These are phyloP conservation scores for Cyberlindnera amylophila DNA, from an alignment of 805 yeast genomes.

Conservation along the genomic window DNA sequence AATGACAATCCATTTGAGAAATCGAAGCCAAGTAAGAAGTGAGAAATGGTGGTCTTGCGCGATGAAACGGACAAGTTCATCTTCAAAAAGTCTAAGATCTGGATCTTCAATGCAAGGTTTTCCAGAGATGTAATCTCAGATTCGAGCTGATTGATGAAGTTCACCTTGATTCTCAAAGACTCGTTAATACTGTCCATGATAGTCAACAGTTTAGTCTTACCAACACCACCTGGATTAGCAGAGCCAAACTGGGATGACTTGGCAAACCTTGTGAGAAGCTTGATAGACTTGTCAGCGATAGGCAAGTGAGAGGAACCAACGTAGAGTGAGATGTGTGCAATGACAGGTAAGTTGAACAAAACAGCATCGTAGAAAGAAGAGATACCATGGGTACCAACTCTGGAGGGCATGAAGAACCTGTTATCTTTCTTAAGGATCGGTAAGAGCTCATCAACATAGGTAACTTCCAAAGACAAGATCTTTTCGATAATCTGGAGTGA, in stretches of 20 bases:
- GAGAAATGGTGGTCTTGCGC: constrained; percentile 54
- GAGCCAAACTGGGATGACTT: constrained; percentile 43
- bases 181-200: constrained; percentile 76
- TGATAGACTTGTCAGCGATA: constrained; percentile 52
- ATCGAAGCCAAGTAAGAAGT: constrained; percentile 75
- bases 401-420: constrained; percentile 29
- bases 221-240: constrained; percentile 27
- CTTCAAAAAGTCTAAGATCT: constrained; percentile 55
- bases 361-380: constrained; percentile 69
- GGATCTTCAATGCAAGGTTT: constrained; percentile 47
- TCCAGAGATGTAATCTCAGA: constrained; percentile 37
- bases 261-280: constrained; percentile 49
- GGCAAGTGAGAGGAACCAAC: constrained; percentile 52
- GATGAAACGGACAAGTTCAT: constrained; percentile 42
- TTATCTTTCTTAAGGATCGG: constrained; percentile 43
- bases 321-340: constrained; percentile 73
- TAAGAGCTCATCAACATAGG: constrained; percentile 52
- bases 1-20: constrained; percentile 45
- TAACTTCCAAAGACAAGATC: constrained; percentile 51
- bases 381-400: constrained; percentile 54
- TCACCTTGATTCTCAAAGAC: constrained; percentile 64
- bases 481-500: constrained; percentile 43
- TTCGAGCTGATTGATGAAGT: constrained; percentile 67
- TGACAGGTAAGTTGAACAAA: constrained; percentile 61
- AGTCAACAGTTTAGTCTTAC: constrained; percentile 61